Conservation (phyloP, 2,329 filamentous ascomycete genomes). For the Atkinsonella hypoxylon region DNA sequence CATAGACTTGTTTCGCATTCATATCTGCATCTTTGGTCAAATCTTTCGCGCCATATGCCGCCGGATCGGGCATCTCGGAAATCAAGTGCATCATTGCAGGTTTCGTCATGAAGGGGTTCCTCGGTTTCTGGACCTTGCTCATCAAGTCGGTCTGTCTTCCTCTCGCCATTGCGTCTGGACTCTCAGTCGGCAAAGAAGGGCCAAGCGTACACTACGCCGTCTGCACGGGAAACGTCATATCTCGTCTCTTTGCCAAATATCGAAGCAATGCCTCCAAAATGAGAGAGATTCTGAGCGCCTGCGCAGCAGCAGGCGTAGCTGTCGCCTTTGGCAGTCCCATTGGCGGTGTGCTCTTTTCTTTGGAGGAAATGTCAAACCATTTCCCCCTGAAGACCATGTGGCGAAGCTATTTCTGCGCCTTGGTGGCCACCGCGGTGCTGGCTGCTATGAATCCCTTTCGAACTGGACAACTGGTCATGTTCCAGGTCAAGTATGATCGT, state of each 20-base stretch:
- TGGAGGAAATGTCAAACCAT: constrained; percentile 95
- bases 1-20: constrained; percentile 63
- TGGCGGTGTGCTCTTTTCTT: constrained; percentile 86
- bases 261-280: constrained; percentile 86
- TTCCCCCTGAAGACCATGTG: constrained; percentile 96
- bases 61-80: constrained; percentile 92
- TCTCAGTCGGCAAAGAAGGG: constrained; percentile 94
- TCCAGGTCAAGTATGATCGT: constrained; percentile 90
- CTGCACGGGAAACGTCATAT: constrained; percentile 94
- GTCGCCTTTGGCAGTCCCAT: constrained; percentile 97
- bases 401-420: constrained; percentile 94
- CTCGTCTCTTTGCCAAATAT: constrained; percentile 85
- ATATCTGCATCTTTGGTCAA: constrained; percentile 77
- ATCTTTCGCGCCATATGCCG: constrained; percentile 87
- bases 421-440: constrained; percentile 86
- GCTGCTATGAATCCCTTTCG: constrained; percentile 96
- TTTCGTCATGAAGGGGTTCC: constrained; percentile 97
- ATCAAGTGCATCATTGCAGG: constrained; percentile 99
- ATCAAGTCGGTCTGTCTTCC: constrained; percentile 92
- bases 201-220: constrained; percentile 99
- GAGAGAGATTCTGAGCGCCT: constrained; percentile 86
- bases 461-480: constrained; percentile 97
- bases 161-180: constrained; percentile 81
- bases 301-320: constrained; percentile 85
- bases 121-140: constrained; percentile 79